A percentile compares a stretch with the other conserved stretches of the same genome.
Evolutionary conservation across 768 basidiomycete genomes (phyloP).

Genomic region (Podaxis carcinomalis): DNA sequence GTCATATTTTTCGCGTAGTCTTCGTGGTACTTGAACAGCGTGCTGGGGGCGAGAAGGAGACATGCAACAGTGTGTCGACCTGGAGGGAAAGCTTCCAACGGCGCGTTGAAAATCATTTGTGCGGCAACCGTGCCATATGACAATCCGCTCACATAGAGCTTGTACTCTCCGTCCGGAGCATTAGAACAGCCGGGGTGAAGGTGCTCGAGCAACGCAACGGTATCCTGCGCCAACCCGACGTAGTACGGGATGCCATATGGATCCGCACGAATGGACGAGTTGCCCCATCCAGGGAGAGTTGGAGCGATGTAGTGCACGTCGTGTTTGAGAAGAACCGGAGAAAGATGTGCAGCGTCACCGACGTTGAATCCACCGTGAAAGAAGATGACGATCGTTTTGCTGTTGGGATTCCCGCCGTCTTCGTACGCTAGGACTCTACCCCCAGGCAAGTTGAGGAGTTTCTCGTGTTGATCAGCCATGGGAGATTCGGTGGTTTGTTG

Average conservation of each 20-base stretch:
- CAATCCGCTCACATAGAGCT: constrained; percentile 47
- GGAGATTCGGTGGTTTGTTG: neutral
- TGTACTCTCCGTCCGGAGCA: constrained; percentile 22
- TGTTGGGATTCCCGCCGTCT: constrained; percentile 45
- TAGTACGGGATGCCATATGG: constrained; percentile 29
- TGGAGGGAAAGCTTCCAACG: constrained; percentile 47
- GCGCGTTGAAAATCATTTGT: constrained; percentile 52
- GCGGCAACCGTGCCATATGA: constrained; percentile 52
- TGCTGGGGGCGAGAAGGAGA: constrained; percentile 41
- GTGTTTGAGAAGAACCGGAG: constrained; percentile 32
- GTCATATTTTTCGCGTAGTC: constrained; percentile 42
- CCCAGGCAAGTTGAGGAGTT: constrained; percentile 32
- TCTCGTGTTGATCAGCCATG: constrained; percentile 21
- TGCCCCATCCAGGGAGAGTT: constrained; percentile 58
- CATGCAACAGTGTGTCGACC: constrained; percentile 43
- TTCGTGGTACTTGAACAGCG: constrained; percentile 43
- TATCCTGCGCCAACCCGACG: constrained; percentile 37
- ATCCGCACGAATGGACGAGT: constrained; percentile 36
- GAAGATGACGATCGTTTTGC: constrained; percentile 44
- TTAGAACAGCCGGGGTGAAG: constrained; percentile 37
- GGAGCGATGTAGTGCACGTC: constrained; percentile 44
- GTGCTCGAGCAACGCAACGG: constrained; percentile 42
- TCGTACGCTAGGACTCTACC: constrained; percentile 52
- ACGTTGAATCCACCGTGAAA: constrained; percentile 53
- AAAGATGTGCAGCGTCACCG: constrained; percentile 35